These are phyloP conservation scores for Crotalaria pallida DNA, from an alignment of 306 rosid species.

Conservation along the genomic window DNA sequence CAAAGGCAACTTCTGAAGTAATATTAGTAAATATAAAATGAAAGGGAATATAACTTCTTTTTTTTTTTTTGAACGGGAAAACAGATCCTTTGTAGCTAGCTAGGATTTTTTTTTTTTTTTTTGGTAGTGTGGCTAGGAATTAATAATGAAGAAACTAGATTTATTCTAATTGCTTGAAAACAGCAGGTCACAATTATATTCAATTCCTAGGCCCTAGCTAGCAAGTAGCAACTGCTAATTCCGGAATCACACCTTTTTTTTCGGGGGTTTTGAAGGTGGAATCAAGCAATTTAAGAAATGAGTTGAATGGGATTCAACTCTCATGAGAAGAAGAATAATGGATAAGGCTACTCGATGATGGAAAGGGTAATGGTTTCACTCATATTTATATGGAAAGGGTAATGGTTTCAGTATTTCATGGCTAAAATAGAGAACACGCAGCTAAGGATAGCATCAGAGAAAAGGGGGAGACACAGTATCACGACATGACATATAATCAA, in stretches of 20 bases:
- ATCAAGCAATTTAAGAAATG: background rate
- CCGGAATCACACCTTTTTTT: background rate
- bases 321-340: background rate
- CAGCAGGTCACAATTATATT: background rate
- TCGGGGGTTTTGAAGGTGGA: too few relatives aligned
- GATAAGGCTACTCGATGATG: background rate
- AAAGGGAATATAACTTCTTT: too few relatives aligned
- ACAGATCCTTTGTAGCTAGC: background rate
- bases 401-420: constrained; percentile 24
- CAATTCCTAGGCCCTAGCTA: too few relatives aligned
- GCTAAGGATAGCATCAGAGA: constrained; percentile 28
- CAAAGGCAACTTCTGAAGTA: background rate
- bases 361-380: background rate
- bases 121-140: background rate
- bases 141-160: background rate
- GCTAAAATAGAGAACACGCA: constrained; percentile 52
- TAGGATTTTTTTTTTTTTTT: too few relatives aligned
- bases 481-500: too few relatives aligned
- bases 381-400: background rate
- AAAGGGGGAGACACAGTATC: background rate
- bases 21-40: background rate
- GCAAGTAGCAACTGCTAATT: background rate
- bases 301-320: background rate
- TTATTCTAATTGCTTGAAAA: background rate
- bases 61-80: too few relatives aligned